These are phyloP conservation scores for Datura wrightii DNA, from an alignment of 257 asterid species.

Conservation along the genomic window DNA sequence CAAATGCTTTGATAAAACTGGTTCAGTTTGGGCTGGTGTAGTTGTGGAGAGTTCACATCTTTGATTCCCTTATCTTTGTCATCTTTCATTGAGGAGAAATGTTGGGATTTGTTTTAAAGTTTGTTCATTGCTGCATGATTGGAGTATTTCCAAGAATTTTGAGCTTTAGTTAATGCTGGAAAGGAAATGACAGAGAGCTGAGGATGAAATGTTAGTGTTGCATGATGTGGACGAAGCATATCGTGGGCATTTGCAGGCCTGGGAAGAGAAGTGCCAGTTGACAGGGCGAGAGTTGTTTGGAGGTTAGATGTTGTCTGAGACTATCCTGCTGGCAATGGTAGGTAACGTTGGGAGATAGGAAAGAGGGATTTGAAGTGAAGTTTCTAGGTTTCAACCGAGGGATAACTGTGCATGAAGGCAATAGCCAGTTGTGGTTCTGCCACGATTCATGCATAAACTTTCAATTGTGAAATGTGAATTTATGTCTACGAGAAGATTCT, in stretches of 20 bases:
- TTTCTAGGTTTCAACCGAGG: not conserved
- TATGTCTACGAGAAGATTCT: not conserved
- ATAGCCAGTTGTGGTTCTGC: not conserved
- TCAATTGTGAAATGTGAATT: not conserved
- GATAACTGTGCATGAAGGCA: not conserved
- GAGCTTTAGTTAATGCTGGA: not conserved
- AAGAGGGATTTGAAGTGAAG: not conserved
- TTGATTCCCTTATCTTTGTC: not conserved
- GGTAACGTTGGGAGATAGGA: not conserved
- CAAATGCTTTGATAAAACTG: not conserved
- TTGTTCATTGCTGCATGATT: not conserved
- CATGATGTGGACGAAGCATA: slow-evolving; percentile 12
- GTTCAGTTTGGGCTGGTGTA: not conserved
- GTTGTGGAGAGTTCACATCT: not conserved
- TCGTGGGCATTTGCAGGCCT: not conserved
- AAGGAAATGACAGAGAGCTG: not conserved
- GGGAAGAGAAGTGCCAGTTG: slow-evolving; percentile 19
- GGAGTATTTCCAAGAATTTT: not conserved
- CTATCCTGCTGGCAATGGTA: not conserved
- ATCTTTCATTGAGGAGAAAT: not conserved
- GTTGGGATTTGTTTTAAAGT: not conserved
- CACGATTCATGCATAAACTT: not conserved
- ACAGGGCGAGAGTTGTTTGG: not conserved
- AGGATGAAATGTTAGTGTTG: not conserved
- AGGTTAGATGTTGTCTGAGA: not conserved